Evolutionary conservation across 1,284 basidiomycete species (phyloP).

Genomic region (Apiotrichum gamsii): DNA sequence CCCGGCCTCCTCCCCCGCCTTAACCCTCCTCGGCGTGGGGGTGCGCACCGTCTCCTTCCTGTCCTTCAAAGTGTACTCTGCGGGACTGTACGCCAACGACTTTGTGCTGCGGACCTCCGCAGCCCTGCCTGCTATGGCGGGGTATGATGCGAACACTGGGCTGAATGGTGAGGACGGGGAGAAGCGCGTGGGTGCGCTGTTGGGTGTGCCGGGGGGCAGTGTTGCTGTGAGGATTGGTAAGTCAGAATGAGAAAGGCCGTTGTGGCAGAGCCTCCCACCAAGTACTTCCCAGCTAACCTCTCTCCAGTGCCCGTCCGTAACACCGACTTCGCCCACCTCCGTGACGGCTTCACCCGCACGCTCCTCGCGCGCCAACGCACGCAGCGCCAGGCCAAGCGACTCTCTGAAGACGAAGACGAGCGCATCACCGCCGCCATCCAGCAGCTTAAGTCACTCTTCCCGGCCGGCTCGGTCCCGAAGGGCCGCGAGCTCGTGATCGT

Average conservation of each 20-base stretch:
- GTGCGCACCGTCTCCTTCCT: slow-evolving; percentile 54
- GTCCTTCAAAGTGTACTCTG: slow-evolving; percentile 51
- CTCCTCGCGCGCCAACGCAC: slow-evolving; percentile 49
- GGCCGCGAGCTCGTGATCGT: slow-evolving; percentile 49
- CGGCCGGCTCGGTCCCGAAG: slow-evolving; percentile 48
- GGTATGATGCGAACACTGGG: not conserved
- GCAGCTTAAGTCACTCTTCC: slow-evolving; percentile 49
- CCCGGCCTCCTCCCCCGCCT: slow-evolving; percentile 20
- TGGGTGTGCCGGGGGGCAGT: slow-evolving; percentile 21
- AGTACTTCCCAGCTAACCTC: not conserved
- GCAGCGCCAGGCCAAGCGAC: slow-evolving; percentile 26
- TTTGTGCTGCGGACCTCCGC: slow-evolving; percentile 15
- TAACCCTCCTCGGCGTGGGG: slow-evolving; percentile 51
- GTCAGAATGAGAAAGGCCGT: too few relatives aligned
- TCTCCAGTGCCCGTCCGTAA: slow-evolving; percentile 50
- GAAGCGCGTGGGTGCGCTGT: slow-evolving; percentile 3
- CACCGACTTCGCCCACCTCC: slow-evolving; percentile 53
- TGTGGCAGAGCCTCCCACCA: not conserved
- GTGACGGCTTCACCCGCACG: slow-evolving; percentile 52
- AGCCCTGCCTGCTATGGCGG: not conserved
- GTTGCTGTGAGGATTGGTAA: slow-evolving; percentile 46
- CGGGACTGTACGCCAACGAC: slow-evolving; percentile 51
- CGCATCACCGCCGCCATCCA: slow-evolving; percentile 40
- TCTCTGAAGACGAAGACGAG: slow-evolving; percentile 36
- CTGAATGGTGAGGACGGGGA: slow-evolving; percentile 1